Percentiles rank a stretch among this genome's conserved stretches.
phyloP scores from a whole-genome alignment of 768 basidiomycete genomes.

The Lactarius deliciosus region DNA sequence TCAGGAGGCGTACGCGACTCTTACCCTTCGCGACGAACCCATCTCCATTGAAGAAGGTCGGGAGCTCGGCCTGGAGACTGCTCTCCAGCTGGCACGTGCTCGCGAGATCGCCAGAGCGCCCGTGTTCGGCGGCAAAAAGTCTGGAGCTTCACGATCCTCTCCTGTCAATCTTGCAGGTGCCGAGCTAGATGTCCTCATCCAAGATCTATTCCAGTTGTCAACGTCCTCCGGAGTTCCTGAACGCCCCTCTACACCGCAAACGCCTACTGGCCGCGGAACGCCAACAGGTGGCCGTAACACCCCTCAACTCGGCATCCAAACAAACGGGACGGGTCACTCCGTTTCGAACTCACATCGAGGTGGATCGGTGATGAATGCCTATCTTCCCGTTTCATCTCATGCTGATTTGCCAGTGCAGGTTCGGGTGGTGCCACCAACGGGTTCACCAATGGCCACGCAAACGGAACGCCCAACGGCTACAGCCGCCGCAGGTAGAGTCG shows the following conservation, averaged over 20 bases:
- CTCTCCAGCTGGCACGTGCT: conserved; percentile 50
- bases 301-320: conserved; percentile 18
- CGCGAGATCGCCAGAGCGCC: conserved; percentile 42
- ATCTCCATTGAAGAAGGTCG: conserved; percentile 54
- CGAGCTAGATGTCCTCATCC: conserved; percentile 26
- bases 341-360: conserved; percentile 27
- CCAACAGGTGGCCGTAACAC: conserved; percentile 23
- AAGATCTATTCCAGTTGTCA: conserved; percentile 25
- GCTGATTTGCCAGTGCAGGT: conserved; percentile 26
- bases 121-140: conserved; percentile 3
- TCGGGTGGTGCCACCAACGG: conserved; percentile 18
- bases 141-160: conserved; percentile 2
- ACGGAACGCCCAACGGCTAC: conserved; percentile 12
- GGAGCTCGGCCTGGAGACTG: conserved; percentile 56
- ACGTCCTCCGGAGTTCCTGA: neutral
- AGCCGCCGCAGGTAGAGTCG: conserved; percentile 19
- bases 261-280: conserved; percentile 22
- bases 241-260: conserved; percentile 18
- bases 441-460: conserved; percentile 21
- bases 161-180: neutral
- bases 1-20: conserved; percentile 49
- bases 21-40: conserved; percentile 53
- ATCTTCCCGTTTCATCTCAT: conserved; percentile 24
- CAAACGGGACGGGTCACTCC: conserved; percentile 14
- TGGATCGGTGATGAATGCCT: conserved; percentile 32